Conservation (phyloP, 176 grass and related monocot genomes). For the Phoenix roebelenii region DNA sequence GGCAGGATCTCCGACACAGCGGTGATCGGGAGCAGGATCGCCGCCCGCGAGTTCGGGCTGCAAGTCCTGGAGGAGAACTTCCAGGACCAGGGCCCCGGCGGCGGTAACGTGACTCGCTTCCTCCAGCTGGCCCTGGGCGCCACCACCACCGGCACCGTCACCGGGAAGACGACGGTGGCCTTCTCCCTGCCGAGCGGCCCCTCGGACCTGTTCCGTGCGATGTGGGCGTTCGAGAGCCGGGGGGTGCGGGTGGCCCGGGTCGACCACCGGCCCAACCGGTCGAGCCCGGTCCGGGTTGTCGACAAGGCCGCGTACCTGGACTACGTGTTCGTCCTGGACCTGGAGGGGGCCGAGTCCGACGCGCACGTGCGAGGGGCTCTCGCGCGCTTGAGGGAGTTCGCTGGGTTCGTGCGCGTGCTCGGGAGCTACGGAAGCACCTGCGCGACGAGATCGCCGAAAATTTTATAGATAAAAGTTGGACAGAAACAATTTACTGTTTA, state of each 20-base stretch:
- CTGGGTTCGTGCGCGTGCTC: conserved; percentile 14
- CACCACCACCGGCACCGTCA: not conserved
- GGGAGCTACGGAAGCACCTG: conserved; percentile 15
- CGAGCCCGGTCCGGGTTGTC: not conserved
- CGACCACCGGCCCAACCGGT: conserved; percentile 1
- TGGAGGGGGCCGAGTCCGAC: conserved; percentile 7
- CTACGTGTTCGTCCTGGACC: conserved; percentile 32
- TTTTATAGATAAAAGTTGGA: no score
- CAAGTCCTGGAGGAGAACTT: conserved; percentile 18
- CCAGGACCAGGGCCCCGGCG: conserved; percentile 11
- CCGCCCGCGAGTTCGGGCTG: conserved; percentile 21
- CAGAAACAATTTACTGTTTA: no score
- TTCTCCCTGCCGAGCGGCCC: conserved; percentile 1
- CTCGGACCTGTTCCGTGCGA: not conserved
- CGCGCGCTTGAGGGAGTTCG: conserved; percentile 9
- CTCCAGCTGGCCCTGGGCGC: conserved; percentile 9
- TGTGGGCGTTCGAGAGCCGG: conserved; percentile 3
- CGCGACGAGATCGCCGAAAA: not conserved
- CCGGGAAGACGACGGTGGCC: conserved; percentile 8
- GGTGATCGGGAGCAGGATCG: conserved; percentile 23
- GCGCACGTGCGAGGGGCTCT: conserved; percentile 2
- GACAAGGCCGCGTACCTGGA: conserved; percentile 7
- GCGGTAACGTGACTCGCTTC: conserved; percentile 23
- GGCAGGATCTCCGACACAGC: conserved; percentile 23
- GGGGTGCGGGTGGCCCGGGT: not conserved